phyloP scores from a whole-genome alignment of 2,329 filamentous ascomycete genomes.

The Gremmenia infestans region DNA sequence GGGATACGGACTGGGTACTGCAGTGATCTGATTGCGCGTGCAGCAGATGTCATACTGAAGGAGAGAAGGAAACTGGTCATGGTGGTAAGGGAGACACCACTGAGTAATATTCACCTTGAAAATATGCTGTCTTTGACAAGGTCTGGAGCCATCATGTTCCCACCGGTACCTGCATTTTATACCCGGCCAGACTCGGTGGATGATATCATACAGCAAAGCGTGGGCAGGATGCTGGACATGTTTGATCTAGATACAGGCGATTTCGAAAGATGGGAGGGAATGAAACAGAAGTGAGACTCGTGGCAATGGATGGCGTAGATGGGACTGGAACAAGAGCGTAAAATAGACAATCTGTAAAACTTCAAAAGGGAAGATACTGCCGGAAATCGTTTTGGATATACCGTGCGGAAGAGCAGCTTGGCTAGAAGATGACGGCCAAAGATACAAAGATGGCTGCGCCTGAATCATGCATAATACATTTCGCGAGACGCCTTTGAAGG shows the following conservation, averaged over 20 bases:
- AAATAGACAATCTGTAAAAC: too few relatives aligned
- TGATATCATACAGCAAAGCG: slow-evolving; percentile 41
- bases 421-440: too few relatives aligned
- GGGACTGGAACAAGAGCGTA: too few relatives aligned
- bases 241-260: slow-evolving; percentile 38
- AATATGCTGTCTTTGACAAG: slow-evolving; percentile 40
- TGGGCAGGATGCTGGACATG: slow-evolving; percentile 42
- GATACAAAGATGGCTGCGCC: too few relatives aligned
- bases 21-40: slow-evolving; percentile 41
- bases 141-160: slow-evolving; percentile 40
- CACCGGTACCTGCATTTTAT: slow-evolving; percentile 42
- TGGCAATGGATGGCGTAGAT: too few relatives aligned
- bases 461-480: too few relatives aligned
- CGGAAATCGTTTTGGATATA: too few relatives aligned
- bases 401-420: too few relatives aligned
- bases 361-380: too few relatives aligned
- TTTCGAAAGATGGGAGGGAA: slow-evolving; percentile 37
- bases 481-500: too few relatives aligned
- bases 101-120: slow-evolving; percentile 41
- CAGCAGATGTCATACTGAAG: slow-evolving; percentile 44
- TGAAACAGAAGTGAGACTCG: too few relatives aligned
- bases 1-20: slow-evolving; percentile 37
- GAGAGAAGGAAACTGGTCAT: slow-evolving; percentile 38
- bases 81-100: slow-evolving; percentile 38
- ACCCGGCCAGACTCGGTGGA: slow-evolving; percentile 36